Percentiles rank a stretch among this genome's conserved stretches.
phyloP scores from a whole-genome alignment of 2,329 filamentous ascomycete species.

The Endothia cerciana region DNA sequence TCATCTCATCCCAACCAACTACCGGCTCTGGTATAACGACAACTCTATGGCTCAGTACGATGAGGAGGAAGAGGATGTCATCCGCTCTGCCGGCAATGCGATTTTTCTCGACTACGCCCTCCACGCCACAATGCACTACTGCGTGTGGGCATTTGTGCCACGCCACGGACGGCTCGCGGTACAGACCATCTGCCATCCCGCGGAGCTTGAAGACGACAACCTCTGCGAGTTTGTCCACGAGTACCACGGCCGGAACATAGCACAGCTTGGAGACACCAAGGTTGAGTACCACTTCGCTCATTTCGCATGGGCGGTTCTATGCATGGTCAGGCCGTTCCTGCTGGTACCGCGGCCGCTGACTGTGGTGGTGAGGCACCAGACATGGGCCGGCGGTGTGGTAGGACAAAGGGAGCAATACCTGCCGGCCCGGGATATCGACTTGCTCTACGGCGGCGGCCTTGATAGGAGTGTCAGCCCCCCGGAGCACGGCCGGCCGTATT shows the following conservation, averaged over 20 bases:
- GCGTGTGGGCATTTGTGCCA: not conserved
- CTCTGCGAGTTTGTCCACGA: conserved; percentile 12
- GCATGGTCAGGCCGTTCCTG: not conserved
- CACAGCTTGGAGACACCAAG: no score
- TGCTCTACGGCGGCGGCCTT: conserved; percentile 8
- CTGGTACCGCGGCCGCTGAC: conserved; percentile 3
- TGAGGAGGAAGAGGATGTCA: not conserved
- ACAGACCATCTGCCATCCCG: not conserved
- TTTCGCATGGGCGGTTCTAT: not conserved
- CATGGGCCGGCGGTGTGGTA: conserved; percentile 2
- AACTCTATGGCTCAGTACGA: not conserved
- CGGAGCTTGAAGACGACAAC: not conserved
- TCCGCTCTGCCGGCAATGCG: not conserved
- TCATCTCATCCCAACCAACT: not conserved
- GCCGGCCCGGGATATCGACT: not conserved
- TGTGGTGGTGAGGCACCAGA: not conserved
- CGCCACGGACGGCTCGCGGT: not conserved
- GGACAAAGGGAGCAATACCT: not conserved
- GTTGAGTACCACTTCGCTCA: conserved; percentile 3
- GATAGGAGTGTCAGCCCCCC: not conserved
- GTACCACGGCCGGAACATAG: conserved; percentile 12
- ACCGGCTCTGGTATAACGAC: not conserved
- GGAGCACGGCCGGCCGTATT: conserved; percentile 2
- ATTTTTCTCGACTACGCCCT: not conserved
- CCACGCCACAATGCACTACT: not conserved